Evolutionary conservation across 2,329 filamentous ascomycete species (phyloP), one percentile per base, ranked within the genome.

Genomic region (Xylaria sp.): DNA sequence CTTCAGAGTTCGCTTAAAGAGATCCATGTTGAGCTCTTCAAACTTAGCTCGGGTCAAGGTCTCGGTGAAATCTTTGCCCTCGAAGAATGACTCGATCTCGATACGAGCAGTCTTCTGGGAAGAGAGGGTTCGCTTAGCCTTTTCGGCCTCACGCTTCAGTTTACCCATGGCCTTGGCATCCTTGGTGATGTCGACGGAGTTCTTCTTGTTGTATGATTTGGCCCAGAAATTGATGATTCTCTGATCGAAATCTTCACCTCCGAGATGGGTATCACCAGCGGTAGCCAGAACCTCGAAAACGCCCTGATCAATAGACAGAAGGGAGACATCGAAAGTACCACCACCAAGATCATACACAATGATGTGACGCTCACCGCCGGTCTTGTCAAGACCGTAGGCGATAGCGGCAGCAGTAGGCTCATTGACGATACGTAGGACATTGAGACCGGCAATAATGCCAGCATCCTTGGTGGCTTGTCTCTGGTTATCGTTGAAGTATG

Each of bases 1-100:
- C 88, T 97, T 97, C 70, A 98, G 87, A 61, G 95, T 98, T 87
- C 95, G 96, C 90, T 97, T 97, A 90, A 98, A 98, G 65, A 98
- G 89, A 75, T 98, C 94, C 72, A 93, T 93, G 90, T 98, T 98
- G 73, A 98, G 87, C 83, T 98, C 94, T 83, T 99, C 95, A 75
- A 99, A 98, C 87, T 98, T 98, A 85, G 95, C 95, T 73, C 94
- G 92, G 78, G 94, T 97, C 54, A 99, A 87, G 66, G 93, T 97
- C 88, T 98, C 94, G 49, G 93, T 97, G 86, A 98, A 97, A 80
- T 98, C 95, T 71, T 96, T 90, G 83, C 95, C 95, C 72, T 96
- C 88, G 82, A 92, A 90, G 90, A 99, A 96, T 71, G 92, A 90
- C 81, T 99, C 95, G 68, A 99, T 97, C 83, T 98, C 95, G 71